Base-by-base conservation (phyloP, 441 rosid genomes). In the Aquilaria agallochum region DNA sequence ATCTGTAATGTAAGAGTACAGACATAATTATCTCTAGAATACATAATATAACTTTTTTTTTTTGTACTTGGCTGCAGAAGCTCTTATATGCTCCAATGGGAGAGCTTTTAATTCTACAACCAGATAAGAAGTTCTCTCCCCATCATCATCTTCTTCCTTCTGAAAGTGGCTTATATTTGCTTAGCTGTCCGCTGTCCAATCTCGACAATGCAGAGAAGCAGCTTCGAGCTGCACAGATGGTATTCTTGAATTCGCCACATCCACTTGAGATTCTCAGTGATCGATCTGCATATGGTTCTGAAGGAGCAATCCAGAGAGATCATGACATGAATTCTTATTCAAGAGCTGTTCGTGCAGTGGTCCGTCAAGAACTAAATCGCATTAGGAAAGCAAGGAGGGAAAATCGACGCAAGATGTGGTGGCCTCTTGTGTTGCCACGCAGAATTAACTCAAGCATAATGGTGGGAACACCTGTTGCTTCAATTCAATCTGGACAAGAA, bases 181-280 rank as follows among this genome's bases (percentile, higher is more conserved):
- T 91, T 52, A 75, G 68, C 31, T 70, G 80, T 46, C 71, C 80
- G 31, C 36, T 65, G 14, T 72, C 86, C 27, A 84, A 81, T 20
- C 51, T 36, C 1, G 55, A 51, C 45, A 74, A 75, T 33, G 83
- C 81, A 13, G 90, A 91, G 71, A 85, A 87, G 74, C 76, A 79
- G 53, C 75, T 94, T 50, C 74, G 42, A 50, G 81, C 92, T 0
- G 97, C 99, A 0, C 81, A 78, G 57, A 74, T 74, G 31, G 75
- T 75, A 53, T 94, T 91, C 80, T 74, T 94, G 53, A 87, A 91
- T 70, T 81, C 97, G 1, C 99, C 99, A 12, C 99, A 94, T 68
- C 99, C 99, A 7, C 95, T 91, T 0, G 99, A 94, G 72, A 91
- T 91, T 71, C 78, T 94, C 11, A 77, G 96, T 6, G 99, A 94